Evolutionary conservation across 148 eudicot genomes (phyloP).

Genomic region (Tetragonia tetragonoides): DNA sequence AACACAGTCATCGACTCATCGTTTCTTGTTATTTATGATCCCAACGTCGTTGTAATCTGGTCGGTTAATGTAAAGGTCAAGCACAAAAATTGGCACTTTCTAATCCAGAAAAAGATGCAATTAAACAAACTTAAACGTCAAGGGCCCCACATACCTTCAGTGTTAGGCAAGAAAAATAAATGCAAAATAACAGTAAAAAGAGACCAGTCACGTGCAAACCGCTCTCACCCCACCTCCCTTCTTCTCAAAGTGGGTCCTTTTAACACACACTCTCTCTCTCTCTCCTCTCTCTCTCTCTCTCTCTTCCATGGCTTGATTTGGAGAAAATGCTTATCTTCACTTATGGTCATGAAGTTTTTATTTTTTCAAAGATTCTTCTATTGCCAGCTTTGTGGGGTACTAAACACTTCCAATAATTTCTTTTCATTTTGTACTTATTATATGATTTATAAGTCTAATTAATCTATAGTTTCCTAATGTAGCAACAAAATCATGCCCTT

Average conservation of each 20-base stretch:
- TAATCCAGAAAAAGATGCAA: background rate
- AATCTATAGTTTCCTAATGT: background rate
- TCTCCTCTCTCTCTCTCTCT: conserved; percentile 3
- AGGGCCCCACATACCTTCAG: conserved; percentile 13
- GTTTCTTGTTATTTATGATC: background rate
- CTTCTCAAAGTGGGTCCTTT: conserved; percentile 10
- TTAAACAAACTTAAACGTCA: conserved; percentile 5
- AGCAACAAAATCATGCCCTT: background rate
- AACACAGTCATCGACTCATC: background rate
- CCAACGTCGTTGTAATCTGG: background rate
- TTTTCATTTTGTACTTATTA: background rate
- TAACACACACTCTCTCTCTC: background rate
- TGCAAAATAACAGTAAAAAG: background rate
- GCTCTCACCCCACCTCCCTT: conserved; percentile 13
- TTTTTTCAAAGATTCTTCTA: background rate
- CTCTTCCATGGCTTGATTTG: background rate
- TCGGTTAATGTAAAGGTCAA: background rate
- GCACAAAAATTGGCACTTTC: background rate
- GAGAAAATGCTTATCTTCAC: background rate
- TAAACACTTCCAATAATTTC: background rate
- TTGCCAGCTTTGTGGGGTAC: conserved; percentile 14
- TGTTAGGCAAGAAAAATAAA: conserved; percentile 18
- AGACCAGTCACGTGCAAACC: conserved; percentile 42
- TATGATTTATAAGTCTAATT: background rate
- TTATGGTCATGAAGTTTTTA: background rate